A percentile compares a stretch with the other conserved stretches of the same genome.
Conservation (phyloP, 2,329 filamentous ascomycete species). For the Aspergillus latus region DNA sequence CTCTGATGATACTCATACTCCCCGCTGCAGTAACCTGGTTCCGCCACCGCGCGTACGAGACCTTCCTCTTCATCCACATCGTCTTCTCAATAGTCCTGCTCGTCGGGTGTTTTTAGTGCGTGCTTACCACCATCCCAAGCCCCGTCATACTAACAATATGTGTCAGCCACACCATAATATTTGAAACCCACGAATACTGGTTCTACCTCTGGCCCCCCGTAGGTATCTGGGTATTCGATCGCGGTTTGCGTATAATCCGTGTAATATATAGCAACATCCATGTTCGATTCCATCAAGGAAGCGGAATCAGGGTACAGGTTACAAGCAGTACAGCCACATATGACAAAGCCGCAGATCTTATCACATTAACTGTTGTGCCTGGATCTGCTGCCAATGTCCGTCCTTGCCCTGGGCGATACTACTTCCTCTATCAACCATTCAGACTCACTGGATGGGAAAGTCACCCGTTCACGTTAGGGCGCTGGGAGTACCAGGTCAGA, state of each 20-base stretch:
- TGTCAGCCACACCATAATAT: conserved; percentile 49
- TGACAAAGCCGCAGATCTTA: conserved; percentile 45
- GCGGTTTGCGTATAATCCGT: conserved; percentile 45
- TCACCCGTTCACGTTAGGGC: conserved; percentile 52
- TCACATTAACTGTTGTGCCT: conserved; percentile 48
- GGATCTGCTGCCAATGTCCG: conserved; percentile 25
- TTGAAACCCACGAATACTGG: conserved; percentile 49
- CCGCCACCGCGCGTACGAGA: conserved; percentile 46
- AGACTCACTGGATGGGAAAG: conserved; percentile 50
- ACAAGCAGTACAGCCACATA: conserved; percentile 46
- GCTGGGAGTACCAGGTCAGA: conserved; percentile 26
- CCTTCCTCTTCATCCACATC: conserved; percentile 45
- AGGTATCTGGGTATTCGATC: conserved; percentile 51
- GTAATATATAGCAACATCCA: conserved; percentile 47
- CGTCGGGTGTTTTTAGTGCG: conserved; percentile 51
- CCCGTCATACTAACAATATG: background rate
- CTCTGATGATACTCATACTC: conserved; percentile 44
- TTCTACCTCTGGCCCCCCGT: conserved; percentile 53
- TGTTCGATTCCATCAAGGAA: conserved; percentile 25
- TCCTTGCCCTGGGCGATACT: conserved; percentile 50
- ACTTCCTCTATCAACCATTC: conserved; percentile 51
- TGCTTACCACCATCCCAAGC: background rate
- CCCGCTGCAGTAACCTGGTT: conserved; percentile 49
- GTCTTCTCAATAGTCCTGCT: conserved; percentile 42
- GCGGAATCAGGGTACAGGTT: conserved; percentile 19